Evolutionary conservation across 148 eudicot species (phyloP).

Genomic region (Salicornia ramosissima): DNA sequence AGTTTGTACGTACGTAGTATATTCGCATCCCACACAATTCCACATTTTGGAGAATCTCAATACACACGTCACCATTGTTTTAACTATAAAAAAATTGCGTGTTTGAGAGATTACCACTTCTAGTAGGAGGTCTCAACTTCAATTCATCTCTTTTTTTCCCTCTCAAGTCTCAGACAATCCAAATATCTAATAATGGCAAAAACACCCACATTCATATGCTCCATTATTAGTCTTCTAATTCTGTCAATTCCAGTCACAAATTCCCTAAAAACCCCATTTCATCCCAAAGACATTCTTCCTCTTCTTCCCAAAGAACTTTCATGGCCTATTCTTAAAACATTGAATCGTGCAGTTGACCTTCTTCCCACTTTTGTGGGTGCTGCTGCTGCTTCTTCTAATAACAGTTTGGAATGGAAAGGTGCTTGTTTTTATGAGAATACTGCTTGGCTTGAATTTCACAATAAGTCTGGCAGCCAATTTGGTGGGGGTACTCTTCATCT

Average conservation of each 20-base stretch:
- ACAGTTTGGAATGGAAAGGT: conserved; percentile 69
- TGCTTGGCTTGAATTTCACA: conserved; percentile 94
- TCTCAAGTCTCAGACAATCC: no score
- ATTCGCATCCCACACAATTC: no score
- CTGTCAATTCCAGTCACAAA: background rate
- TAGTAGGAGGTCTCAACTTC: no score
- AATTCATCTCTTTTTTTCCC: background rate
- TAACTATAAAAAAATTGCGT: background rate
- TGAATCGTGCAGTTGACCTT: conserved; percentile 59
- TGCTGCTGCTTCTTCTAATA: conserved; percentile 32
- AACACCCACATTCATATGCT: conserved; percentile 12
- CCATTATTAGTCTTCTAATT: conserved; percentile 16
- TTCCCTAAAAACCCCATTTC: conserved; percentile 44
- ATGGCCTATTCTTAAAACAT: conserved; percentile 56
- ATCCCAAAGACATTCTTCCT: conserved; percentile 57
- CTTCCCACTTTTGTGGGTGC: conserved; percentile 81
- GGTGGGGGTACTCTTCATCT: conserved; percentile 99
- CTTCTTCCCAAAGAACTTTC: conserved; percentile 56
- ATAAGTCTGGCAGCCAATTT: conserved; percentile 54
- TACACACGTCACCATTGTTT: no score
- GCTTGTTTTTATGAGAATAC: conserved; percentile 76
- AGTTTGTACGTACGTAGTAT: no score
- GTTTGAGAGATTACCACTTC: background rate
- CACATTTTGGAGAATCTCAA: no score
- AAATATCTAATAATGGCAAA: conserved; percentile 17